Evolutionary conservation across 371 early-diverging fungal species (phyloP).

Genomic region (Mortierella sp.): DNA sequence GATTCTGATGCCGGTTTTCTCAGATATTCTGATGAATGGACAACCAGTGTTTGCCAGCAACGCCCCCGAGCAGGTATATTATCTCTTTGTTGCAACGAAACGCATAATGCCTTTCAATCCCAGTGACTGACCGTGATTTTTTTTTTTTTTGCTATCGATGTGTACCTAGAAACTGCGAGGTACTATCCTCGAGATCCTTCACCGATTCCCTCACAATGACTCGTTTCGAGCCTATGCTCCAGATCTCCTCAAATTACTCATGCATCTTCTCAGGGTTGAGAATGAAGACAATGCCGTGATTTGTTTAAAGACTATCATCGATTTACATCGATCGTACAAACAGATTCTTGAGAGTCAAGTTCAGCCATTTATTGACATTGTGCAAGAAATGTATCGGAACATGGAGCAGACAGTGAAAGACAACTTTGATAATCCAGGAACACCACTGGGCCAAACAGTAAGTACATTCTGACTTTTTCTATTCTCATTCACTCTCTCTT

Average conservation of each 20-base stretch:
- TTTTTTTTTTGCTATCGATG: not conserved
- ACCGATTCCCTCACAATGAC: slow-evolving; percentile 92
- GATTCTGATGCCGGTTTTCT: slow-evolving; percentile 87
- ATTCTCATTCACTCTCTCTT: not conserved
- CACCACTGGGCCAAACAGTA: slow-evolving; percentile 70
- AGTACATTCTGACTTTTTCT: not conserved
- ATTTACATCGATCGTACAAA: slow-evolving; percentile 91
- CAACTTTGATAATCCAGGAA: slow-evolving; percentile 79
- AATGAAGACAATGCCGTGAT: slow-evolving; percentile 98
- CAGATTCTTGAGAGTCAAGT: slow-evolving; percentile 87
- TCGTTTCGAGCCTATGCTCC: slow-evolving; percentile 73
- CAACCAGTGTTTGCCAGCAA: slow-evolving; percentile 86
- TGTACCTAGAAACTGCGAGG: slow-evolving; percentile 91
- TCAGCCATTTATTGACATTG: slow-evolving; percentile 91
- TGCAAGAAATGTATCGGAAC: slow-evolving; percentile 91
- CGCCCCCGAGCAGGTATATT: slow-evolving; percentile 85
- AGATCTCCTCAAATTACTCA: slow-evolving; percentile 72
- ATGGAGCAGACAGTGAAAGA: slow-evolving; percentile 89
- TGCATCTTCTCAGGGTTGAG: slow-evolving; percentile 87
- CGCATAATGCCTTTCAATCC: not conserved
- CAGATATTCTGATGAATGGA: slow-evolving; percentile 79
- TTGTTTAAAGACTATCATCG: slow-evolving; percentile 93
- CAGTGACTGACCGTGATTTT: not conserved
- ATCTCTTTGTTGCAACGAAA: no score
- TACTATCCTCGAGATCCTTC: slow-evolving; percentile 92